A percentile compares a stretch with the other conserved stretches of the same genome.
phyloP scores from a whole-genome alignment of 1,284 basidiomycete species.

The Coriolopsis trogii region DNA sequence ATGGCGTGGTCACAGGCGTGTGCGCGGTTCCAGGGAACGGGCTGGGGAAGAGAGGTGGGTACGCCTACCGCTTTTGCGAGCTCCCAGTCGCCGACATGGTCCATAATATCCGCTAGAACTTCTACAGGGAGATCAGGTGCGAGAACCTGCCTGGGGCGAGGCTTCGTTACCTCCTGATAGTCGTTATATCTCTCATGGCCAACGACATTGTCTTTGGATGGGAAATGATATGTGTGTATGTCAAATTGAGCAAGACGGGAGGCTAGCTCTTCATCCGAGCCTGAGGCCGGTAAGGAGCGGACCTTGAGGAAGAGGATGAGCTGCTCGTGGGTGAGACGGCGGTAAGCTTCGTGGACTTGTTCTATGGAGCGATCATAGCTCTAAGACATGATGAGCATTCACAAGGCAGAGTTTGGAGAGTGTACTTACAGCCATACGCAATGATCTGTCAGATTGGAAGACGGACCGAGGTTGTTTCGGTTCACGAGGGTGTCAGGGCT shows the following conservation, averaged over 20 bases:
- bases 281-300: slow-evolving; percentile 63
- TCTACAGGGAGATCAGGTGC: slow-evolving; percentile 72
- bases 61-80: slow-evolving; percentile 75
- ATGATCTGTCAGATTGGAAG: too few species aligned
- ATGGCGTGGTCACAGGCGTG: slow-evolving; percentile 69
- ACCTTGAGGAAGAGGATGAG: slow-evolving; percentile 74
- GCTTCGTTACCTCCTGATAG: slow-evolving; percentile 18
- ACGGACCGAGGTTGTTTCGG: too few species aligned
- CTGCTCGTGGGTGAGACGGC: slow-evolving; percentile 64
- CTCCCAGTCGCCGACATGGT: slow-evolving; percentile 80
- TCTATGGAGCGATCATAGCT: slow-evolving; percentile 36
- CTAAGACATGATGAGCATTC: slow-evolving; percentile 21
- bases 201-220: slow-evolving; percentile 31
- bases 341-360: slow-evolving; percentile 67
- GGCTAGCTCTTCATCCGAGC: slow-evolving; percentile 63
- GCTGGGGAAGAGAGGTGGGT: slow-evolving; percentile 65
- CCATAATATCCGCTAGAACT: slow-evolving; percentile 74
- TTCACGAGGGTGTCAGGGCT: too few species aligned
- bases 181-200: slow-evolving; percentile 14
- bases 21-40: slow-evolving; percentile 71
- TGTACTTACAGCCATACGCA: slow-evolving; percentile 25
- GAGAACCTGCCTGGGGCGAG: slow-evolving; percentile 32
- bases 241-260: slow-evolving; percentile 72
- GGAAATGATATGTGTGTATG: slow-evolving; percentile 69
- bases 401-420: background rate